Conservation (phyloP, 2,329 filamentous ascomycete genomes). For the Exserohilum turcica region DNA sequence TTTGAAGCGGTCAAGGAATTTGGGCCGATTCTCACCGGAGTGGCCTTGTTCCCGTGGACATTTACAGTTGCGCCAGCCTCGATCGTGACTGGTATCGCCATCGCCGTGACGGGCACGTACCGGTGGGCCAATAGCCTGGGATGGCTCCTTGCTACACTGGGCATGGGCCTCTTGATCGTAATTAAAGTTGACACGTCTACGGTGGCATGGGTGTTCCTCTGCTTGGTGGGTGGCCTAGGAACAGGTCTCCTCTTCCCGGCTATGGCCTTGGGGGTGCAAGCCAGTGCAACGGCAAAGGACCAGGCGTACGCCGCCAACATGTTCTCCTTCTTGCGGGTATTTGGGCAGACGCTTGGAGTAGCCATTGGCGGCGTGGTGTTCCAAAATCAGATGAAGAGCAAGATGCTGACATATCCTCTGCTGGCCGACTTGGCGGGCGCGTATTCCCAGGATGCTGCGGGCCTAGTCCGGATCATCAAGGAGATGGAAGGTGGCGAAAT, state of each 20-base stretch:
- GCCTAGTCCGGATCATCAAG: conserved; percentile 64
- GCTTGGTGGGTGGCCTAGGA: conserved; percentile 64
- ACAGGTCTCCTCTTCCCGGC: conserved; percentile 68
- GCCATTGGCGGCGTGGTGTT: conserved; percentile 71
- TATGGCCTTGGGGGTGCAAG: conserved; percentile 68
- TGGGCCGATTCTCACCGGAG: conserved; percentile 46
- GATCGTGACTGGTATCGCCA: conserved; percentile 59
- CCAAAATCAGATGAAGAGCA: conserved; percentile 65
- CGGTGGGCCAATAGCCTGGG: conserved; percentile 65
- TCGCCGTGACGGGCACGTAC: conserved; percentile 63
- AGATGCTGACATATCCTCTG: conserved; percentile 55
- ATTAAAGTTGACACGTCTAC: conserved; percentile 58
- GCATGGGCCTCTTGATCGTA: conserved; percentile 61
- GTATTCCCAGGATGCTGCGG: conserved; percentile 64
- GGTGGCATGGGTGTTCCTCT: conserved; percentile 64
- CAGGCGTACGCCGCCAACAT: conserved; percentile 67
- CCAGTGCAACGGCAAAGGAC: conserved; percentile 61
- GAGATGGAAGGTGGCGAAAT: conserved; percentile 56
- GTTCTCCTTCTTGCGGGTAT: conserved; percentile 69
- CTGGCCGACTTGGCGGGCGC: conserved; percentile 55
- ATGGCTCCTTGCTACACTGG: conserved; percentile 64
- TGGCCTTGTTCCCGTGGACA: conserved; percentile 49
- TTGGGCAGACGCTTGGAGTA: conserved; percentile 69
- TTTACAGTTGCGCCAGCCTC: conserved; percentile 68
- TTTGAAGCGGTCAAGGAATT: conserved; percentile 50